Conservation (phyloP, 306 rosid genomes). For the Acmispon strigosus region DNA sequence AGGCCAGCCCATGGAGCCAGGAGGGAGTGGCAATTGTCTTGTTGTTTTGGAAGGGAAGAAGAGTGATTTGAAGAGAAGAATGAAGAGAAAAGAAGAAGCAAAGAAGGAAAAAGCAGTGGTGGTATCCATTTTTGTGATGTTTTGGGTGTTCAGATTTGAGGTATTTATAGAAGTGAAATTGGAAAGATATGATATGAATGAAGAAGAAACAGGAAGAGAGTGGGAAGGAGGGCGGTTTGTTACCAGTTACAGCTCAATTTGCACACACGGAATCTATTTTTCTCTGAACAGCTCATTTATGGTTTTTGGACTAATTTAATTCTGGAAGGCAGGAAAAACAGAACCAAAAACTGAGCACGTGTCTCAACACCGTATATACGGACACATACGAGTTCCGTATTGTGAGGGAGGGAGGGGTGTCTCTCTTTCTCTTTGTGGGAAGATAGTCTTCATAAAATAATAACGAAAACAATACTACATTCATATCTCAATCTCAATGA, state of each 20-base stretch:
- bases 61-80: conserved; percentile 28
- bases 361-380: conserved; percentile 8
- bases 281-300: conserved; percentile 47
- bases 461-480: too few relatives aligned
- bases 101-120: neutral
- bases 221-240: neutral
- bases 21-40: conserved; percentile 61
- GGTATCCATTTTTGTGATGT: conserved; percentile 28
- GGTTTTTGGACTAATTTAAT: neutral
- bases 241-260: conserved; percentile 43
- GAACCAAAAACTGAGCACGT: conserved; percentile 10
- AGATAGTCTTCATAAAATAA: too few relatives aligned
- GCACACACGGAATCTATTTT: conserved; percentile 57
- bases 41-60: conserved; percentile 21
- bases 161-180: conserved; percentile 29
- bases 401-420: neutral
- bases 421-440: neutral
- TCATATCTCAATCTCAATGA: too few relatives aligned
- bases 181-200: neutral
- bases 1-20: conserved; percentile 89
- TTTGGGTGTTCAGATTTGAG: neutral
- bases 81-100: conserved; percentile 17
- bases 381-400: conserved; percentile 5
- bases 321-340: neutral
- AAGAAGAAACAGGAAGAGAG: neutral